phyloP scores from a whole-genome alignment of 1,139 yeast genomes.

The Yamadazyma triangularis region DNA sequence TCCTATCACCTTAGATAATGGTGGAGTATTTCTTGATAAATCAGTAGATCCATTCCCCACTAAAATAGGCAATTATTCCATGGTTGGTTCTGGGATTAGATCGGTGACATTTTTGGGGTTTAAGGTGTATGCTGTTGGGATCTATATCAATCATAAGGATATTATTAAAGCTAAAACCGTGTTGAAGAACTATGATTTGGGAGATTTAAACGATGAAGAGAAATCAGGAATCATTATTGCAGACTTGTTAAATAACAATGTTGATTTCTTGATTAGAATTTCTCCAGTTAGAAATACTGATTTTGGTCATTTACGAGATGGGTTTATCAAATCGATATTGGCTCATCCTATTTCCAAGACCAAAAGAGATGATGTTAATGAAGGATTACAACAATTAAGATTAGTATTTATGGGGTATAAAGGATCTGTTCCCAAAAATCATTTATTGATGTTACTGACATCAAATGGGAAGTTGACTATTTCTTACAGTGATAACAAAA shows the following conservation, averaged over 20 bases:
- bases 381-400: slow-evolving; percentile 56
- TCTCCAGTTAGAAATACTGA: slow-evolving; percentile 89
- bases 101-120: slow-evolving; percentile 78
- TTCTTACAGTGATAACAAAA: slow-evolving; percentile 33
- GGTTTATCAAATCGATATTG: slow-evolving; percentile 72
- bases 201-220: slow-evolving; percentile 22
- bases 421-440: slow-evolving; percentile 65
- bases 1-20: slow-evolving; percentile 11
- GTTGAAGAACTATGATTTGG: slow-evolving; percentile 18
- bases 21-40: slow-evolving; percentile 44
- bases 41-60: slow-evolving; percentile 52
- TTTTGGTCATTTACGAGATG: slow-evolving; percentile 83
- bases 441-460: slow-evolving; percentile 49
- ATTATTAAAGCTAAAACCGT: slow-evolving; percentile 40
- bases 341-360: slow-evolving; percentile 47
- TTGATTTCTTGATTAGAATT: slow-evolving; percentile 66
- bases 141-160: slow-evolving; percentile 67
- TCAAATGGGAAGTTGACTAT: slow-evolving; percentile 43
- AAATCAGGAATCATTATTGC: slow-evolving; percentile 50
- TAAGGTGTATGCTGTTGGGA: slow-evolving; percentile 83
- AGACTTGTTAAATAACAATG: slow-evolving; percentile 36
- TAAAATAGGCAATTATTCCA: slow-evolving; percentile 30
- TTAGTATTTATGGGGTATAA: slow-evolving; percentile 42
- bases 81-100: slow-evolving; percentile 79
- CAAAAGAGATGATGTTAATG: slow-evolving; percentile 30